These are phyloP conservation scores for Rhododendron williamsianum DNA, from an alignment of 148 eudicot species.

Conservation along the genomic window DNA sequence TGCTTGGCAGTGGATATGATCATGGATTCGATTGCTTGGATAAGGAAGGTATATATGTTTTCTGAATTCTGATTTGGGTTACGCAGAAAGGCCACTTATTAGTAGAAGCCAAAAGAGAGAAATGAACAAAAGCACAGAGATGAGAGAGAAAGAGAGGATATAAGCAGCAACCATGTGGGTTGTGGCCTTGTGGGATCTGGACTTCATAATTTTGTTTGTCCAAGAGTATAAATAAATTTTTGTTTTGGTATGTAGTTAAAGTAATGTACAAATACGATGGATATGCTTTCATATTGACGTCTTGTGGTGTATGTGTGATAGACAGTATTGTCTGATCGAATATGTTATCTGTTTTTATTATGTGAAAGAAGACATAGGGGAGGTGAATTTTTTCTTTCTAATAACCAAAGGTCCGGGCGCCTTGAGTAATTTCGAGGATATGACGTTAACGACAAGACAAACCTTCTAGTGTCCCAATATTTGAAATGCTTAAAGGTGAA, in stretches of 20 bases:
- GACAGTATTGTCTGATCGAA: not conserved
- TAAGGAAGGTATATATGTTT: not conserved
- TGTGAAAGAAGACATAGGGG: not conserved
- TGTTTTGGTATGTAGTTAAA: not conserved
- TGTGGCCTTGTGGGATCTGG: not conserved
- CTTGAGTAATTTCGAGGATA: no score
- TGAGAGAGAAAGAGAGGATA: not conserved
- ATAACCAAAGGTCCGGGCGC: no score
- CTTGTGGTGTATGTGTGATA: not conserved
- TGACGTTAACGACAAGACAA: no score
- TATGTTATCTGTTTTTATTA: not conserved
- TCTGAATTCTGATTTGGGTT: not conserved
- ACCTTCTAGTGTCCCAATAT: no score
- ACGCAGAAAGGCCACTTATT: not conserved
- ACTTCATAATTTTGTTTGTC: not conserved
- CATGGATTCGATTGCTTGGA: not conserved
- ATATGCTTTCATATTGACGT: not conserved
- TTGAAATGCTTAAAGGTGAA: no score
- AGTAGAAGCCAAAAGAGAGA: not conserved
- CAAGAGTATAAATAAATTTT: not conserved
- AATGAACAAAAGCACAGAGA: not conserved
- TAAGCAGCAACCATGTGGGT: not conserved
- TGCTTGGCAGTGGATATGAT: not conserved
- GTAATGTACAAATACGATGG: not conserved
- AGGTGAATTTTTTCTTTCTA: not conserved